Percentiles rank a stretch among this genome's conserved stretches.
Conservation (phyloP, 495 filamentous ascomycete genomes). For the Neurospora sp. region DNA sequence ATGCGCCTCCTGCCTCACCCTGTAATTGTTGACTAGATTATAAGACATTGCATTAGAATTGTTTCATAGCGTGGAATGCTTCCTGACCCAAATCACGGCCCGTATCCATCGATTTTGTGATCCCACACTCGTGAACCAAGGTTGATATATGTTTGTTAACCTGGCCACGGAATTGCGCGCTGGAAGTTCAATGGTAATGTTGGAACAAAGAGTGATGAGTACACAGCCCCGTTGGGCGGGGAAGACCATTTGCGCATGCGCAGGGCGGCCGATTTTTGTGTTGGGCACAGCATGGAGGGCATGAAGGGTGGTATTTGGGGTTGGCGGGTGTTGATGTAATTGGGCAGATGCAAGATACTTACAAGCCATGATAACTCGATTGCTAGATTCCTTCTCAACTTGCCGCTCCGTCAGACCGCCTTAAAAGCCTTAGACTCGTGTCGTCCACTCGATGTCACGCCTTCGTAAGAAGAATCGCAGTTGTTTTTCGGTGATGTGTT, state of each 20-base stretch:
- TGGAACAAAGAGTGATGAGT: background rate
- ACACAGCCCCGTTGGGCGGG: background rate
- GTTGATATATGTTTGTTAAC: background rate
- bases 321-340: background rate
- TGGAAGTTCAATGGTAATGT: background rate
- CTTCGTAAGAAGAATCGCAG: background rate
- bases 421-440: background rate
- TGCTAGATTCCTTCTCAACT: background rate
- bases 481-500: background rate
- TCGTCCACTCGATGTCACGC: background rate
- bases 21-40: slow-evolving; percentile 24
- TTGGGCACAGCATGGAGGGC: background rate
- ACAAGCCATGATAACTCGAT: background rate
- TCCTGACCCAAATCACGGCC: background rate
- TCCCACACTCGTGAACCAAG: background rate
- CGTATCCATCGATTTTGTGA: background rate
- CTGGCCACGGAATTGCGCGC: background rate
- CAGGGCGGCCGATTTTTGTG: background rate
- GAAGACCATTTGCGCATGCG: background rate
- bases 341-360: background rate
- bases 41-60: slow-evolving; percentile 20
- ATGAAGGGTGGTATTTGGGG: background rate
- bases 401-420: background rate
- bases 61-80: background rate
- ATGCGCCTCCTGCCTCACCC: slow-evolving; percentile 24